These are phyloP conservation scores for Kodamaea jinghongensis DNA, from an alignment of 805 yeast species.

Conservation along the genomic window DNA sequence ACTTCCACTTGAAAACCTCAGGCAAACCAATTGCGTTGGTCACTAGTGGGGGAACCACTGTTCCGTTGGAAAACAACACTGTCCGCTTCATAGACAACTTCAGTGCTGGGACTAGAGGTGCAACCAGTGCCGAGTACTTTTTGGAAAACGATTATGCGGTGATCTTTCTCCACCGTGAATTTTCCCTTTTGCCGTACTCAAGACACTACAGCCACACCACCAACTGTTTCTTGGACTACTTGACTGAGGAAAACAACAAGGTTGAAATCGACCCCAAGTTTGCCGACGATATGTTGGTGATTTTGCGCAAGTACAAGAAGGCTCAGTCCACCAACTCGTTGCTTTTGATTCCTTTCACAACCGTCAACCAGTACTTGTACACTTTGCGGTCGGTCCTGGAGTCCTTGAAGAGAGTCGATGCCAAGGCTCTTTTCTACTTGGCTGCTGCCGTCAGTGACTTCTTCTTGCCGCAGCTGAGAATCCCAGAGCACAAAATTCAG, in stretches of 20 bases:
- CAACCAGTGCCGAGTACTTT: conserved; percentile 91
- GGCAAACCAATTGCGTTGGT: conserved; percentile 68
- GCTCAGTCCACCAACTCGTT: conserved; percentile 52
- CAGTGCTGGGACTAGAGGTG: conserved; percentile 97
- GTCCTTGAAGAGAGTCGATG: conserved; percentile 52
- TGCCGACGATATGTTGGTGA: conserved; percentile 58
- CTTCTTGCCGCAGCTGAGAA: conserved; percentile 78
- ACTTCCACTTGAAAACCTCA: conserved; percentile 43
- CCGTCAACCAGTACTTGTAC: conserved; percentile 90
- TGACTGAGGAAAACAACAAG: conserved; percentile 55
- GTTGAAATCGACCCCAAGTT: conserved; percentile 62
- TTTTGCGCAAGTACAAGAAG: conserved; percentile 51
- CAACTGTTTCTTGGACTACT: conserved; percentile 80
- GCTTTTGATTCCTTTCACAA: conserved; percentile 84
- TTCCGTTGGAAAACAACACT: conserved; percentile 94
- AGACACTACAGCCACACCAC: conserved; percentile 84
- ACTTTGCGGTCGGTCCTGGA: conserved; percentile 69
- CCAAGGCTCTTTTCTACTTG: conserved; percentile 70
- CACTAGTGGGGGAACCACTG: conserved; percentile 97
- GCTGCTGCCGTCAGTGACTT: conserved; percentile 99
- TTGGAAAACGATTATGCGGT: conserved; percentile 86
- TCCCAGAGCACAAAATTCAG: conserved; percentile 95
- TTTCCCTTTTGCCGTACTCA: conserved; percentile 88
- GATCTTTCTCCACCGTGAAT: conserved; percentile 88
- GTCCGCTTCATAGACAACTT: conserved; percentile 96